Base-by-base conservation (phyloP, 495 filamentous ascomycete species). In the Saxophila tyrrhenica region DNA sequence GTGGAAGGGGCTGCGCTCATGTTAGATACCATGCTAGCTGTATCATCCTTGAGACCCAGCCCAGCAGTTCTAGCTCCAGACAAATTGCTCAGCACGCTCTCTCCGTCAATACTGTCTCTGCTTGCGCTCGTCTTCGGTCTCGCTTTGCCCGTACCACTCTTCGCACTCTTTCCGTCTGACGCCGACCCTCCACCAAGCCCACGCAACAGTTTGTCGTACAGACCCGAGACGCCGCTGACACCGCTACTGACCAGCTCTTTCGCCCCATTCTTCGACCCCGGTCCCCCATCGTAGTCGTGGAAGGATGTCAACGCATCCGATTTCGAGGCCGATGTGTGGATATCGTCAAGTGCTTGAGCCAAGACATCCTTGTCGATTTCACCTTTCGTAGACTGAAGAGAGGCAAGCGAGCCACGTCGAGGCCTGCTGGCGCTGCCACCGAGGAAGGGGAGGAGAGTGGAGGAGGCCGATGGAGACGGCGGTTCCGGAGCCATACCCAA, bases 281-380 rank as follows among this genome's bases (percentile, higher is more conserved):
- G 29, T 16, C 59, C 59, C 8, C 59, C 59, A 38, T 62, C 84
- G 53, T 92, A 87, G 47, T 94, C 89, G 68, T 90, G 89, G 70
- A 96, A 96, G 19, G 86, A 88, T 10, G 88, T 95, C 13, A 94
- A 72, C 32, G 78, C 75, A 29, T 83, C 84, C 13, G 86, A 84
- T 57, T 86, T 85, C 59, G 84, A 90, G 5, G 89, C 87, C 20
- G 84, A 74, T 16, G 70, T 86, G 69, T 96, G 89, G 32, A 95
- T 94, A 50, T 86, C 80, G 67, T 92, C 86, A 32, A 96, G 78
- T 15, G 84, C 75, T 51, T 86, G 77, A 19, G 84, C 76, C 19
- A 89, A 75, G 16, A 79, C 78, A 50, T 86, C 84, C 63, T 77
- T 82, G 65, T 89, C 85, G 51, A 83, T 68, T 21, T 75, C 73